phyloP scores from a whole-genome alignment of 2,329 filamentous ascomycete genomes.

The Scleromitrula shiraiana region DNA sequence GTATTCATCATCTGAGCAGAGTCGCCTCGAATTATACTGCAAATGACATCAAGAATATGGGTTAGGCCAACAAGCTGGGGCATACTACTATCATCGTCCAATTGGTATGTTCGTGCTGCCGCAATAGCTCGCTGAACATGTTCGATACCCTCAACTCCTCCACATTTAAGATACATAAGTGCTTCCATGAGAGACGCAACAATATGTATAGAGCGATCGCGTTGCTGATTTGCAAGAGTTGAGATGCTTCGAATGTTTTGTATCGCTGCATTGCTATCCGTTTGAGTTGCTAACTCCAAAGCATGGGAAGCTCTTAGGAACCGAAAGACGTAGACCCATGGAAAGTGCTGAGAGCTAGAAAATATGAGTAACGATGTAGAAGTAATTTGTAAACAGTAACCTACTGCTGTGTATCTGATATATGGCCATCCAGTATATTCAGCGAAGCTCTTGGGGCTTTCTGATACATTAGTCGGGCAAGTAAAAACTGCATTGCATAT shows the following conservation, averaged over 20 bases:
- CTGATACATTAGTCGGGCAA: constrained; percentile 62
- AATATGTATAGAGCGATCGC: constrained; percentile 57
- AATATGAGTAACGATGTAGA: constrained; percentile 10
- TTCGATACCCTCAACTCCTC: constrained; percentile 57
- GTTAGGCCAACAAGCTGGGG: constrained; percentile 60
- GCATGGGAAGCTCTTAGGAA: constrained; percentile 65
- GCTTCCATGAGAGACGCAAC: constrained; percentile 62
- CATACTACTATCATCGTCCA: constrained; percentile 54
- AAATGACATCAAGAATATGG: constrained; percentile 61
- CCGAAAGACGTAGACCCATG: constrained; percentile 72
- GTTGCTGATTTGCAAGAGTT: constrained; percentile 48
- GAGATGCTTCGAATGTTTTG: constrained; percentile 62
- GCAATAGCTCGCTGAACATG: constrained; percentile 67
- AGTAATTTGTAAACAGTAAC: constrained; percentile 21
- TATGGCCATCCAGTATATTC: constrained; percentile 61
- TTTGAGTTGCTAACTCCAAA: constrained; percentile 49
- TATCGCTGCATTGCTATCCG: constrained; percentile 54
- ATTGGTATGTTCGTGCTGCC: constrained; percentile 63
- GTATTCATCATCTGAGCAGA: constrained; percentile 51
- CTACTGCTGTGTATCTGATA: constrained; percentile 59
- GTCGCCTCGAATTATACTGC: constrained; percentile 53
- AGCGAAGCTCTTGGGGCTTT: constrained; percentile 65
- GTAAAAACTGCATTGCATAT: constrained; percentile 69
- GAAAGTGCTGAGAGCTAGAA: constrained; percentile 49
- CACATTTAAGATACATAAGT: constrained; percentile 57